Conservation (phyloP, 2,329 filamentous ascomycete genomes). For the Fusarium armeniacum region DNA sequence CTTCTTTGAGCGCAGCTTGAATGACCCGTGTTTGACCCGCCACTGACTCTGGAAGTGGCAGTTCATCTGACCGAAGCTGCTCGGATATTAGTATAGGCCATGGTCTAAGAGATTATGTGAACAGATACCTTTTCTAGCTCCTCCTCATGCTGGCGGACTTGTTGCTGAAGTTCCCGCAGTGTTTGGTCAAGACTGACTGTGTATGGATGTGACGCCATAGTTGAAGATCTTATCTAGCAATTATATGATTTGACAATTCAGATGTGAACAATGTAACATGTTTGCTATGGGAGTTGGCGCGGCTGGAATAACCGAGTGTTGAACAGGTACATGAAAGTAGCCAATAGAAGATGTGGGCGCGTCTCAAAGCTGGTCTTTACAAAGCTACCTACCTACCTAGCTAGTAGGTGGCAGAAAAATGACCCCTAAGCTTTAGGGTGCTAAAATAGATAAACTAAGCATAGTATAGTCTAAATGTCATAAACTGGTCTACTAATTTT, state of each 20-base stretch:
- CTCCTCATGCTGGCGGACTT: constrained; percentile 67
- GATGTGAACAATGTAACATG: not conserved
- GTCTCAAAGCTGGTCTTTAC: constrained; percentile 3
- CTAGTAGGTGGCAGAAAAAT: too few species aligned
- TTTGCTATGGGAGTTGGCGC: not conserved
- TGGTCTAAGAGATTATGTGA: not conserved
- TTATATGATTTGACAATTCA: not conserved
- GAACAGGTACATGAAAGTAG: not conserved
- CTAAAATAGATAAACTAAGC: too few species aligned
- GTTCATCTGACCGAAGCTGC: constrained; percentile 51
- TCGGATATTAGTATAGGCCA: constrained; percentile 7
- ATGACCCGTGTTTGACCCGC: constrained; percentile 61
- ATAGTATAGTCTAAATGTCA: too few species aligned
- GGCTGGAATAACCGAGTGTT: not conserved
- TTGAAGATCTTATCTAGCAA: constrained; percentile 36
- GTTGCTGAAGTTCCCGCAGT: constrained; percentile 73
- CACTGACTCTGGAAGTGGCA: constrained; percentile 47
- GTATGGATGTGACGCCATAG: constrained; percentile 51
- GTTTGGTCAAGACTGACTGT: constrained; percentile 74
- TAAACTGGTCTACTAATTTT: too few species aligned
- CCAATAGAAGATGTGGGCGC: constrained; percentile 11
- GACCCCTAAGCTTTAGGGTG: too few species aligned
- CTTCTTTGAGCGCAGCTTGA: constrained; percentile 74
- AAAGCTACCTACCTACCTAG: not conserved
- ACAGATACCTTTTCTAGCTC: constrained; percentile 62